Evolutionary conservation across 1,139 yeast species (phyloP).

Genomic region (Entelexis sorbosivorans): DNA sequence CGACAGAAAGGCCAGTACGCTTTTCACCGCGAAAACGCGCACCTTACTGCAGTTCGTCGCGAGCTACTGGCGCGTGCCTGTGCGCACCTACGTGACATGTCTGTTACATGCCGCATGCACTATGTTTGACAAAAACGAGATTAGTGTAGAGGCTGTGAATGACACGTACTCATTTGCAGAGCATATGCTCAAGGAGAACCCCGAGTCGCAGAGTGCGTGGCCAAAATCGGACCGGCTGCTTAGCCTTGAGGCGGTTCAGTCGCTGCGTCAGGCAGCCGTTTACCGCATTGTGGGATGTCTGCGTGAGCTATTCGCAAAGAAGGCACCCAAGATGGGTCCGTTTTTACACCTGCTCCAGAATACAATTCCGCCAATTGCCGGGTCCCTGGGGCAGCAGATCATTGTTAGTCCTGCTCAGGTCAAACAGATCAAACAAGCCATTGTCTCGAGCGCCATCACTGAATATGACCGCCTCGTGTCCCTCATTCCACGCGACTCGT

Average conservation of each 20-base stretch:
- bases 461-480: slow-evolving; percentile 50
- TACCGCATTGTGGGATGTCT: slow-evolving; percentile 40
- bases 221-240: slow-evolving; percentile 14
- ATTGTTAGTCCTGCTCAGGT: slow-evolving; percentile 28
- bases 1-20: slow-evolving; percentile 21
- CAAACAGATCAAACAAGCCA: slow-evolving; percentile 43
- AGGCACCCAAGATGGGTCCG: slow-evolving; percentile 56
- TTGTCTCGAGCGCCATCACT: slow-evolving; percentile 45
- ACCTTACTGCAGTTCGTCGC: slow-evolving; percentile 11
- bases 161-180: slow-evolving; percentile 14
- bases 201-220: slow-evolving; percentile 13
- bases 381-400: not conserved
- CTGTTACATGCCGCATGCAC: slow-evolving; percentile 37
- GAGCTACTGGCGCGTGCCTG: slow-evolving; percentile 16
- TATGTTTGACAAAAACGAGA: slow-evolving; percentile 1
- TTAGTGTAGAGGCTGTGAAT: slow-evolving; percentile 2
- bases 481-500: slow-evolving; percentile 54
- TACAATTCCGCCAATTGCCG: slow-evolving; percentile 2
- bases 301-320: slow-evolving; percentile 38
- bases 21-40: slow-evolving; percentile 19
- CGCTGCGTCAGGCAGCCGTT: slow-evolving; percentile 41
- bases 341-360: slow-evolving; percentile 39
- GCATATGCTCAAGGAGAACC: slow-evolving; percentile 6
- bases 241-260: slow-evolving; percentile 8
- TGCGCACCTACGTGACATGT: slow-evolving; percentile 39